These are phyloP conservation scores for Clitocybe nebularis DNA, from an alignment of 1,284 basidiomycete genomes.

Conservation along the genomic window DNA sequence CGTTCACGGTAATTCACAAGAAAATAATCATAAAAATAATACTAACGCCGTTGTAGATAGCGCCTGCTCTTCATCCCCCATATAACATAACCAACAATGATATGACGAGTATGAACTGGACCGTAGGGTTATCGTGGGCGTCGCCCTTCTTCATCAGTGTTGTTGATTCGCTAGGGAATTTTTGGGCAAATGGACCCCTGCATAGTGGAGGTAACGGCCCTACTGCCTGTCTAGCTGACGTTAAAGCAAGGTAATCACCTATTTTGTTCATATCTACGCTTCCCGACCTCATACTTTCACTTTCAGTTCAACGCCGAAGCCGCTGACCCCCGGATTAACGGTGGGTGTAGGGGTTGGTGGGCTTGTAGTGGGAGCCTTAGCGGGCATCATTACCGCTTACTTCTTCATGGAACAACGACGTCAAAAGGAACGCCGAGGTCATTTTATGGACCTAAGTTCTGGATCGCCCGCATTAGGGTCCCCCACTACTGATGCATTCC, in stretches of 20 bases:
- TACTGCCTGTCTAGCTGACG: slow-evolving; percentile 30
- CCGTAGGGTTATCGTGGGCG: slow-evolving; percentile 50
- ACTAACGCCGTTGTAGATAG: slow-evolving; percentile 33
- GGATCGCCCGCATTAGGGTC: slow-evolving; percentile 5
- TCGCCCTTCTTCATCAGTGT: slow-evolving; percentile 54
- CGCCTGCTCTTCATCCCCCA: slow-evolving; percentile 57
- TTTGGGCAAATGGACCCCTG: slow-evolving; percentile 54
- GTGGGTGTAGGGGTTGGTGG: slow-evolving; percentile 42
- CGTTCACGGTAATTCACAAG: slow-evolving; percentile 40
- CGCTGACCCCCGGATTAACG: slow-evolving; percentile 25
- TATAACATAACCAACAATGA: slow-evolving; percentile 47
- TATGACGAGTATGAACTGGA: slow-evolving; percentile 49
- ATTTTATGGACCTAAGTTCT: slow-evolving; percentile 11
- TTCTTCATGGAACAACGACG: slow-evolving; percentile 28
- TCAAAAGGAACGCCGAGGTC: slow-evolving; percentile 18
- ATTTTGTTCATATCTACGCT: background rate
- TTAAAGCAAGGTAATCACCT: slow-evolving; percentile 5
- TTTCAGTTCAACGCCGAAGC: slow-evolving; percentile 4
- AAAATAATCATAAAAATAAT: background rate
- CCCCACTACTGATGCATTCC: slow-evolving; percentile 3
- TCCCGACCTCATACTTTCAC: slow-evolving; percentile 1
- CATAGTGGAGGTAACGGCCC: slow-evolving; percentile 40
- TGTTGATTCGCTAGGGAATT: slow-evolving; percentile 44
- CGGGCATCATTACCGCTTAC: slow-evolving; percentile 30
- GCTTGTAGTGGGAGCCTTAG: slow-evolving; percentile 36